Evolutionary conservation across 176 grass and related monocot genomes (phyloP).

Genomic region (Cenchrus americanus): DNA sequence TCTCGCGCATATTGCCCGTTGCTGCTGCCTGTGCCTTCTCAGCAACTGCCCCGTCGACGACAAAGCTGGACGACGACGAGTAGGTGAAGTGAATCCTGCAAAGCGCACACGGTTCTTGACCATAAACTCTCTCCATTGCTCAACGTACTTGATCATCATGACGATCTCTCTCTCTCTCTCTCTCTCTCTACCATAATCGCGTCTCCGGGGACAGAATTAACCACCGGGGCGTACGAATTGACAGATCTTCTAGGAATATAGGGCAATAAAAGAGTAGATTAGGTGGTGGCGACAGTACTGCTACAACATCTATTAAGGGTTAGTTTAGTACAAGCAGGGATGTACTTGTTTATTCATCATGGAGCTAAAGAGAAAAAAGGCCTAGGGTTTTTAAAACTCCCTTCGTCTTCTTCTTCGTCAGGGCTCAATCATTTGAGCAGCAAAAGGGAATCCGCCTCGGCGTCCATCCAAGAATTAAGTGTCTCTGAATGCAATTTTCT

Average conservation of each 20-base stretch:
- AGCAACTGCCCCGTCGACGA: conserved; percentile 35
- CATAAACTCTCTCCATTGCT: background rate
- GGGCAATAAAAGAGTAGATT: conserved; percentile 49
- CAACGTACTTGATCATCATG: background rate
- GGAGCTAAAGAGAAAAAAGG: conserved; percentile 22
- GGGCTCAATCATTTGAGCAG: conserved; percentile 54
- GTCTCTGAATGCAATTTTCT: background rate
- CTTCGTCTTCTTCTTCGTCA: conserved; percentile 29
- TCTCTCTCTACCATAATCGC: conserved; percentile 35
- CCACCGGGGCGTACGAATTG: conserved; percentile 28
- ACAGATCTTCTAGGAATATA: conserved; percentile 62
- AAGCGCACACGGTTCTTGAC: conserved; percentile 43
- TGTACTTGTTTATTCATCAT: conserved; percentile 61
- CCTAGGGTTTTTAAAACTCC: conserved; percentile 20
- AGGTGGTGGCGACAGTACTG: conserved; percentile 15
- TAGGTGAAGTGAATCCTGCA: conserved; percentile 44
- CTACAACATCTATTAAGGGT: conserved; percentile 31
- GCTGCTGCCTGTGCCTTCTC: background rate
- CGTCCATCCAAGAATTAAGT: conserved; percentile 8
- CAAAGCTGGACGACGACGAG: conserved; percentile 30
- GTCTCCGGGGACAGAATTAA: conserved; percentile 31
- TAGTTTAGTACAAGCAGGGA: conserved; percentile 33
- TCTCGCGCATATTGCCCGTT: background rate
- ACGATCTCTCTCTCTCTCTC: background rate
- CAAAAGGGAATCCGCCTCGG: conserved; percentile 32